Evolutionary conservation across 1,284 basidiomycete genomes (phyloP), one percentile per base, ranked within the genome.

Genomic region (Cryptococcus sp.): DNA sequence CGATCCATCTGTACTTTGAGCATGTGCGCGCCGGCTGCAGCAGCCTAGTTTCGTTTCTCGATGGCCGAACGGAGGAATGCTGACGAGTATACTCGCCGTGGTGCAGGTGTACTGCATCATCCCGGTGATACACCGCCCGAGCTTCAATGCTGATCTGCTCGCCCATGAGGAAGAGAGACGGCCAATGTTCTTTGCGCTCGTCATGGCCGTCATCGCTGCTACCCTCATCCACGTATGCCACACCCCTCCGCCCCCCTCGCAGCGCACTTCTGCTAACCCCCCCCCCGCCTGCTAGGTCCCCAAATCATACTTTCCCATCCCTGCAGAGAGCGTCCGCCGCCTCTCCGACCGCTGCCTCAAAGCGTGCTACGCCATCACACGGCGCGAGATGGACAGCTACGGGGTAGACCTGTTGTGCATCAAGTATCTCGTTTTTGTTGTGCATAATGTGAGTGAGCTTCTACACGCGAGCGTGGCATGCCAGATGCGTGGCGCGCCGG

Each of bases 361-460:
- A 54, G 60, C 62, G 11, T 57, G 53, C 44, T 54, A 59, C 38
- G 62, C 58, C 2, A 53, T 66, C 8, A 57, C 56, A 7, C 53
- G 54, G 16, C 44, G 59, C 35, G 63, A 65, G 48, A 65, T 63
- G 56, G 56, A 60, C 33, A 51, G 50, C 20, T 37, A 50, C 15
- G 58, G 18, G 8, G 56, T 66, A 1, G 62, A 66, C 23, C 46
- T 64, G 38, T 55, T 64, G 21, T 60, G 56, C 36, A 64, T 66
- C 48, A 64, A 64, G 64, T 66, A 64, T 44, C 50, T 64, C 24
- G 43, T 55, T 6, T 52, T 62, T 46, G 53, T 66, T 11, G 52
- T 64, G n/a, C 65, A 66, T 55, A 64, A 64, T 21, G 64, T 60
- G 18, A 38, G 64, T 53, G n/a, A n/a, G n/a, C n/a, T n/a, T n/a